Evolutionary conservation across 441 rosid genomes (phyloP).

Genomic region (Erodium chrysanthum): DNA sequence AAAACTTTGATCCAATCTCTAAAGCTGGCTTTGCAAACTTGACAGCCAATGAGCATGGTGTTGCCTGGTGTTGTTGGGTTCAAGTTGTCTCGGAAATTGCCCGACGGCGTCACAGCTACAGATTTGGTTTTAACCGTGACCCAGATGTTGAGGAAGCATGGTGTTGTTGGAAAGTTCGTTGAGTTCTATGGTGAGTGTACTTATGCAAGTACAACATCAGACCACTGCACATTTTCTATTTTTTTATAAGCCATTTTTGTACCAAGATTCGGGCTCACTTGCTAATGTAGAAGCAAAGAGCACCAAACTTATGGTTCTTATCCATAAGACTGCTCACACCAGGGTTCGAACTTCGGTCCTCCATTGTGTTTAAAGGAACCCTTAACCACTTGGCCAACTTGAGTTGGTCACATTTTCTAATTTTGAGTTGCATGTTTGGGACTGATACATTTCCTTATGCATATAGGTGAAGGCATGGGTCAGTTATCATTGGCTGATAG

Average conservation of each 20-base stretch:
- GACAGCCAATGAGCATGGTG: constrained; percentile 70
- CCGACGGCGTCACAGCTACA: constrained; percentile 55
- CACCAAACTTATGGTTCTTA: no score
- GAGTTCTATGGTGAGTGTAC: constrained; percentile 44
- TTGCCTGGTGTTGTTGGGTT: constrained; percentile 63
- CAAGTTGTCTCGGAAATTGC: constrained; percentile 40
- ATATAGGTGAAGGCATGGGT: constrained; percentile 51
- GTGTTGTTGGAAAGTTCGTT: constrained; percentile 61
- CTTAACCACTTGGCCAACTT: no score
- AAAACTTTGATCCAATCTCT: constrained; percentile 8
- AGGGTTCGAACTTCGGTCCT: no score
- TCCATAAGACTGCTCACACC: no score
- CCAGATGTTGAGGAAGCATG: constrained; percentile 56
- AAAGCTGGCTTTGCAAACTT: constrained; percentile 20
- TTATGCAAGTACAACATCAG: not conserved
- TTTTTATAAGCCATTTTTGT: no score
- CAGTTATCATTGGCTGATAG: constrained; percentile 52
- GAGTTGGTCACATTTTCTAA: no score
- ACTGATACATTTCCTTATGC: no score
- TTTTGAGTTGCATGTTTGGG: not conserved
- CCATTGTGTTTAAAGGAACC: no score
- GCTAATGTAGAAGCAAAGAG: no score
- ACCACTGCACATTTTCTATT: not conserved
- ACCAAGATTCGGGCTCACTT: no score
- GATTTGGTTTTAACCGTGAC: constrained; percentile 60